Percentiles rank a stretch among this genome's conserved stretches.
Evolutionary conservation across 371 early-diverging fungal genomes (phyloP).

Genomic region (Apophysomyces sp.): DNA sequence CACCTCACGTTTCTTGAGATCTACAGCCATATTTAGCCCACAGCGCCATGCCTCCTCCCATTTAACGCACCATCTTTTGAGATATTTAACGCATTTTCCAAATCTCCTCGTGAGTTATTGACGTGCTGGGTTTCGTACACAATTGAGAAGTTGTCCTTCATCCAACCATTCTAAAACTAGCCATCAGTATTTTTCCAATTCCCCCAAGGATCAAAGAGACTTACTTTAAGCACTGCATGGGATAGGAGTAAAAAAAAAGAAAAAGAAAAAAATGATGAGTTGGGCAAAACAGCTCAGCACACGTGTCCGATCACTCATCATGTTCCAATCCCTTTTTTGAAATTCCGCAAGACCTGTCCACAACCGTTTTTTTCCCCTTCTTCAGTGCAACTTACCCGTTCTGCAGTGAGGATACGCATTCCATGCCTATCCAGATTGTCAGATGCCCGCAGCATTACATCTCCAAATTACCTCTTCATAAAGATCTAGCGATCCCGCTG

Average conservation of each 20-base stretch:
- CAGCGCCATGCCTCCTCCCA: not conserved
- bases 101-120: conserved; percentile 56
- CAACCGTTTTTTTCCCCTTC: not conserved
- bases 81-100: conserved; percentile 60
- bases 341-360: not conserved
- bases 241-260: not conserved
- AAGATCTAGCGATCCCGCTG: conserved; percentile 61
- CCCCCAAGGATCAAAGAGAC: not conserved
- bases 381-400: conserved; percentile 53
- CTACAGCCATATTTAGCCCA: not conserved
- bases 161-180: conserved; percentile 47
- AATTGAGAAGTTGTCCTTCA: conserved; percentile 63
- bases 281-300: not conserved
- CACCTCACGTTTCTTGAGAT: conserved; percentile 59
- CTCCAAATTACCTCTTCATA: conserved; percentile 51
- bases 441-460: not conserved
- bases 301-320: not conserved
- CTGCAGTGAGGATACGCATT: conserved; percentile 83
- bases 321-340: conserved; percentile 4
- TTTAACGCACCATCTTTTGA: conserved; percentile 9
- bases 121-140: conserved; percentile 66
- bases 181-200: not conserved
- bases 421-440: conserved; percentile 58
- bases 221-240: conserved; percentile 20
- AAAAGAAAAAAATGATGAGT: not conserved